Base-by-base conservation (phyloP, 2,329 filamentous ascomycete species). In the Neospermospora avenae region DNA sequence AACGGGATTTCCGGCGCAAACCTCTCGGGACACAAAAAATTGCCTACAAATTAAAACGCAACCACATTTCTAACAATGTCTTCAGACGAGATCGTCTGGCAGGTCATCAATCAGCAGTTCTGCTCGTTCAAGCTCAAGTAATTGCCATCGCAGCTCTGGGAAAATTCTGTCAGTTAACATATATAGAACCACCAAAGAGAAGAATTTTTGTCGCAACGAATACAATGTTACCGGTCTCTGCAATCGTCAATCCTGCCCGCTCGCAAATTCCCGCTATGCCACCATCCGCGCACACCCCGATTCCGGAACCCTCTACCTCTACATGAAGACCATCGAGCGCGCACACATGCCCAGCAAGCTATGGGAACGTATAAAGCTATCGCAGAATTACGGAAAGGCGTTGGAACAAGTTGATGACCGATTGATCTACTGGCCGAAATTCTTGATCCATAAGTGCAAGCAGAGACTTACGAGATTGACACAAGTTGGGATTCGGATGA, bases 71-170 rank as follows among this genome's bases (percentile, higher is more conserved):
- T 22, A 20, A 48, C 22, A 39, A 96, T 95, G 90, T 86, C 90
- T 60, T 96, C 91, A 65, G 93, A 98, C 81, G 93, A 98, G 77
- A 96, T 98, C 67, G 88, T 98, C 65, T 99, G 95, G 95, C 87
- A 93, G 75, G 90, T 97, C 60, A 96, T 97, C 68, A 96, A 96
- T 77, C 90, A 95, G 77, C 90, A 93, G 73, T 96, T 95, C 75
- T 98, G 95, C 80, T 88, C 89, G 55, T 98, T 93, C 81, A 97
- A 97, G 74, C 81, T 98, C 68, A 96, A 96, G 86, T 91, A 78
- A 69, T 84, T 75, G 44, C 13, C 35, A 8, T 20, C 55, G 54
- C 58, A 24, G 11, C 6, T 41, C 49, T 16, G 45, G 8, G 16
- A 53, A 18, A 31, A 35, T 44, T 18, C 3, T 54, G 25, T 24